Base-by-base conservation (phyloP, 1,284 basidiomycete species). In the Athelia sp. region DNA sequence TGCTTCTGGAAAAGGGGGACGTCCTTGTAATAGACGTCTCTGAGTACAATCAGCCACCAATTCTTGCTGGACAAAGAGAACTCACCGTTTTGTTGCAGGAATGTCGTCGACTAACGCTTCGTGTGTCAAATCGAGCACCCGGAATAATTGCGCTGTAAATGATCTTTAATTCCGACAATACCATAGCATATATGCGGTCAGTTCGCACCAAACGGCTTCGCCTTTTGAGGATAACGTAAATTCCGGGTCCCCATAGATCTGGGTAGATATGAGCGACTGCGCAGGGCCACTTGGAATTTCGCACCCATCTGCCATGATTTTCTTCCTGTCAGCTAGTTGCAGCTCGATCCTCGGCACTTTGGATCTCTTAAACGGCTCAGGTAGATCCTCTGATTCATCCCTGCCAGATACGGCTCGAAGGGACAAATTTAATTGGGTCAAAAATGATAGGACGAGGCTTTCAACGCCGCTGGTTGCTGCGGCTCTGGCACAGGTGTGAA, bases 1-100 rank as follows among this genome's bases (percentile, higher is more conserved):
- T 97, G 93, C 3, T 70, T 78, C 51, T 75, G 79, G 67, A 95
- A 97, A 1, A 96, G 69, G 1, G 65, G 56, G 0, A 90, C 83
- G 54, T 95, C 90, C 52, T 81, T 83, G 67, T 97, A 97, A 67
- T 81, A 96, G 17, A 96, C 77, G 62, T 96, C 93, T 8, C 92
- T 93, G 57, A 2, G 22, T 42, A 4, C 44, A 14, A 31, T 21
- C 13, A 9, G 17, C 19, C 34, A n/a, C 4, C 4, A 29, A 6
- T 29, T 29, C 6, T 29, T 29, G 4, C 26, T 6, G 13, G 13
- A 29, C n/a, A 4, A 43, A 32, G 29, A 31, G 50, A 24, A 50
- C 61, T 36, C 55, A 86, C 87, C 88, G 71, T 66, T 90, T 91
- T 3, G 88, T 91, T 1, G 75, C 68, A 0, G 82, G 76, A 18